Evolutionary conservation across 2,329 filamentous ascomycete species (phyloP).

Genomic region (Cladobotryum protrusum): DNA sequence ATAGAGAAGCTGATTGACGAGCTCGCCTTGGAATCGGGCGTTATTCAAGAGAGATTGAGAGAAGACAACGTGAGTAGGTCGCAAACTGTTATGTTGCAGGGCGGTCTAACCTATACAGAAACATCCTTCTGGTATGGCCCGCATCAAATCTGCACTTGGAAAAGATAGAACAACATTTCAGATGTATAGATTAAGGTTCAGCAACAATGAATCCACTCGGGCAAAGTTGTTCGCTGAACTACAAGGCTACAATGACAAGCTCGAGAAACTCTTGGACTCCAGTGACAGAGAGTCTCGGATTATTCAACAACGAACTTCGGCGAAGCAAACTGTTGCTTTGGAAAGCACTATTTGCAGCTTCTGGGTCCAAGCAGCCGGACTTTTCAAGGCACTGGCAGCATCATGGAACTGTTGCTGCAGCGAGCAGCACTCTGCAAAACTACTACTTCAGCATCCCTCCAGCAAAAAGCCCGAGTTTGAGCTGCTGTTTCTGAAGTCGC

Average conservation of each 20-base stretch:
- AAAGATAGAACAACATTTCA: slow-evolving; percentile 13
- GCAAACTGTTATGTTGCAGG: neutral
- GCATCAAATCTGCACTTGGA: neutral
- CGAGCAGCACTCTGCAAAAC: slow-evolving; percentile 15
- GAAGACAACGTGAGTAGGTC: slow-evolving; percentile 3
- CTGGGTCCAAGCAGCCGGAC: slow-evolving; percentile 18
- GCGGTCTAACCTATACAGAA: neutral
- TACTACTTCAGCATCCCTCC: slow-evolving; percentile 20
- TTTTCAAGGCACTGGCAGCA: slow-evolving; percentile 17
- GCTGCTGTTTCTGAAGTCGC: slow-evolving; percentile 12
- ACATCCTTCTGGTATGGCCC: neutral
- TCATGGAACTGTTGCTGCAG: slow-evolving; percentile 20
- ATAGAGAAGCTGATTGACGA: slow-evolving; percentile 17
- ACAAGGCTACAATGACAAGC: slow-evolving; percentile 15
- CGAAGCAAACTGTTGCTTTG: neutral
- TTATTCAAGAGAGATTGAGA: slow-evolving; percentile 11
- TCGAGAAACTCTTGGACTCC: slow-evolving; percentile 16
- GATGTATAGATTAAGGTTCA: slow-evolving; percentile 18
- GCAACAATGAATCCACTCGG: slow-evolving; percentile 14
- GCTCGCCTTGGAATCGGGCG: slow-evolving; percentile 13
- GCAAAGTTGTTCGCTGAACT: slow-evolving; percentile 18
- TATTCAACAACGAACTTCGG: slow-evolving; percentile 1
- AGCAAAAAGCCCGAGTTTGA: slow-evolving; percentile 15
- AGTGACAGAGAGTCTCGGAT: slow-evolving; percentile 15
- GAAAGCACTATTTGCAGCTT: slow-evolving; percentile 19